Evolutionary conservation across 2,329 filamentous ascomycete genomes (phyloP).

Genomic region (Cadophora gregata): DNA sequence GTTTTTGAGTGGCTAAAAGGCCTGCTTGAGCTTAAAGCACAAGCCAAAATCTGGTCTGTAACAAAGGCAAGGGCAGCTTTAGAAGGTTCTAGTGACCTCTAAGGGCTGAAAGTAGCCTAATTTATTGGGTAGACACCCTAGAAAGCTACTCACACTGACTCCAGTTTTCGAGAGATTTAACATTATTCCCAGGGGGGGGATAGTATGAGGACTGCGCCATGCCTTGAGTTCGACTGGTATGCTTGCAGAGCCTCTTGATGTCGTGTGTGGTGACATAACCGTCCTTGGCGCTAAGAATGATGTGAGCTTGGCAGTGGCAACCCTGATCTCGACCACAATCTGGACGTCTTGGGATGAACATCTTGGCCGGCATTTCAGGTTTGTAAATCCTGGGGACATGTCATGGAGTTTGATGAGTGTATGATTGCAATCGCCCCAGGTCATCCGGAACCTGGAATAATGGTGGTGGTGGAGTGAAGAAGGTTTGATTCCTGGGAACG

Average conservation of each 20-base stretch:
- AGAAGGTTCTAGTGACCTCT: too few species aligned
- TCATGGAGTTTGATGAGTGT: not conserved
- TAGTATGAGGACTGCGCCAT: not conserved
- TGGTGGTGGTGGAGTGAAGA: not conserved
- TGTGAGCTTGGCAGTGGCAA: conserved; percentile 10
- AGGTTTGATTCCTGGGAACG: too few species aligned
- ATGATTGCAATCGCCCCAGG: not conserved
- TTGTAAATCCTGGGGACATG: not conserved
- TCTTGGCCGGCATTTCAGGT: conserved; percentile 9
- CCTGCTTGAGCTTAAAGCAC: too few species aligned
- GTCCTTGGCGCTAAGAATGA: not conserved
- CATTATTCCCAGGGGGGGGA: too few species aligned
- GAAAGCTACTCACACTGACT: too few species aligned
- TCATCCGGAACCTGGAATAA: not conserved
- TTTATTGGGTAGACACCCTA: too few species aligned
- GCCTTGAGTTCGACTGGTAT: not conserved
- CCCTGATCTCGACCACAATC: not conserved
- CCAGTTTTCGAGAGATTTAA: too few species aligned
- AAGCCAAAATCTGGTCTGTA: too few species aligned
- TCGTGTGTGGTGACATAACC: not conserved
- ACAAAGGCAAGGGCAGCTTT: too few species aligned
- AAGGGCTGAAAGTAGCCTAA: too few species aligned
- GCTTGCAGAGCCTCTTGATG: not conserved
- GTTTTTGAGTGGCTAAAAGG: too few species aligned
- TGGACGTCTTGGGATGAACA: not conserved